Evolutionary conservation across 2,329 filamentous ascomycete genomes (phyloP), one percentile per base, ranked within the genome.

Genomic region (Phoma herbarum): DNA sequence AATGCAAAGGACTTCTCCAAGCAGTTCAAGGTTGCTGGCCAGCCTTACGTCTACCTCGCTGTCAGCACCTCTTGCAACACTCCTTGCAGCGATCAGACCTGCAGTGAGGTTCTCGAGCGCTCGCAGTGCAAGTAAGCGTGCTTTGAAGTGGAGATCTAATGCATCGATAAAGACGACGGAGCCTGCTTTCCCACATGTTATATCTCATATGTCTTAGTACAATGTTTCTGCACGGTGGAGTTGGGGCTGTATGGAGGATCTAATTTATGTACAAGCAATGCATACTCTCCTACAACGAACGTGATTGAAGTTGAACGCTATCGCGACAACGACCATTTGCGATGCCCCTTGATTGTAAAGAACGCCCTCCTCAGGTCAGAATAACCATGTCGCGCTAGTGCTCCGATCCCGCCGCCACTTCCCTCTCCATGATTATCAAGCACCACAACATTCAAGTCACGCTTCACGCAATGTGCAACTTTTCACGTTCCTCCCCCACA

Each of bases 401-500:
- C 64, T 68, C 69, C 69, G 69, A 69, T 68, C 45, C 61, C 66
- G 67, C 70, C 66, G 69, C 71, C 67, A 72, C 69, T 63, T 60
- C 51, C 52, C 35, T 52, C 39, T 35, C 57, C 53, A 58, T 62
- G 71, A 73, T 74, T 73, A 71, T 65, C 70, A 73, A 73, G 69
- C 71, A 64, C 60, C 59, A 61, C 60, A 59, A 61, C 61, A 59
- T 60, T 58, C 66, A 57, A 62, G 53, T 63, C 66, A 68, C 63
- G 47, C 59, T 43, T 45, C 39, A 31, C 42, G 60, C 55, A 41
- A 53, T 62, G 56, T 29, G 50, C 56, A 25, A 26, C 26, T 33
- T 45, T 54, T 23, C 29, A 11, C 18, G 20, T 10, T 31, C 18
- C 39, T 47, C 57, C 25, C 42, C 41, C 22, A n/a, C 12, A 7